phyloP scores from a whole-genome alignment of 2,329 filamentous ascomycete genomes.

The Epichloe amarillans region DNA sequence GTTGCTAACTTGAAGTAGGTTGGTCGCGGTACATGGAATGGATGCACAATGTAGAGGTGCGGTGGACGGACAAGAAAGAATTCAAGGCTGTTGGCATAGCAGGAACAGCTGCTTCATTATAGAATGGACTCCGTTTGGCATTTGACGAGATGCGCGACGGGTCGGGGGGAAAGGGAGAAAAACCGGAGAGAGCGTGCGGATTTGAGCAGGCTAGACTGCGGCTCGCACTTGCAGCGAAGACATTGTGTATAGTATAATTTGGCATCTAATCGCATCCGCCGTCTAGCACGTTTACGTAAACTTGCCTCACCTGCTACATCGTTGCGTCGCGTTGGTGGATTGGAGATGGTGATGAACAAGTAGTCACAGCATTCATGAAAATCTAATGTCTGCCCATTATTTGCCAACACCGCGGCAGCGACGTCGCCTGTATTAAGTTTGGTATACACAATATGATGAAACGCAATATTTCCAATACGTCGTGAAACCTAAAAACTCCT shows the following conservation, averaged over 20 bases:
- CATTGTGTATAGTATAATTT: background rate
- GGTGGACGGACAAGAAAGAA: slow-evolving; percentile 45
- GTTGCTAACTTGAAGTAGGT: slow-evolving; percentile 35
- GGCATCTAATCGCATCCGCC: background rate
- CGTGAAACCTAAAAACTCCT: slow-evolving; percentile 2
- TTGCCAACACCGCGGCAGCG: background rate
- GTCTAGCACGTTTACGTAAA: background rate
- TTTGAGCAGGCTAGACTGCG: background rate
- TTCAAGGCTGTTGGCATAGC: slow-evolving; percentile 52
- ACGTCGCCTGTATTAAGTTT: slow-evolving; percentile 2
- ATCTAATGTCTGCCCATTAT: background rate
- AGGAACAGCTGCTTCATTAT: slow-evolving; percentile 45
- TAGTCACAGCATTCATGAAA: background rate
- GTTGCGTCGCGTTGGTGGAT: no score
- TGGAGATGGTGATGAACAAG: background rate
- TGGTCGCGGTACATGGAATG: slow-evolving; percentile 93
- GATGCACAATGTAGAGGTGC: slow-evolving; percentile 70
- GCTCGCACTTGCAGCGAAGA: background rate
- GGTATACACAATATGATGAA: slow-evolving; percentile 11
- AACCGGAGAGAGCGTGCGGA: background rate
- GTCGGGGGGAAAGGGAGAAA: background rate
- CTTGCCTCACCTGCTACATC: no score
- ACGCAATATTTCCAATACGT: slow-evolving; percentile 7
- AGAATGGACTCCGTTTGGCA: slow-evolving; percentile 6
- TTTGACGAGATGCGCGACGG: background rate